Evolutionary conservation across 805 yeast genomes (phyloP).

Genomic region (Phaffomyces thermotolerans): DNA sequence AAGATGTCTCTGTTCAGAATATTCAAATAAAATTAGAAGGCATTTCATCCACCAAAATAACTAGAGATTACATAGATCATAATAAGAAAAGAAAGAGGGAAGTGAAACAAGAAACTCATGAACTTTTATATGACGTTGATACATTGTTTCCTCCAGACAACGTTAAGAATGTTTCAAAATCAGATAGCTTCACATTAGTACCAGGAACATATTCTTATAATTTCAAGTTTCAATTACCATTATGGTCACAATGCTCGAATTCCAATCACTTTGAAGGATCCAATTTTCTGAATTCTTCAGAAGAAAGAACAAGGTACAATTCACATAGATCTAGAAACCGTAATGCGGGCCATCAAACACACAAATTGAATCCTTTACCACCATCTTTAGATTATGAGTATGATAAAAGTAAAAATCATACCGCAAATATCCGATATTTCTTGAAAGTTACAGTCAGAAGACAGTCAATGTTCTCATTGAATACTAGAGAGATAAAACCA

Average conservation of each 20-base stretch:
- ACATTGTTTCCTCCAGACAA: constrained; percentile 49
- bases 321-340: constrained; percentile 1
- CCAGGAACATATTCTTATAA: constrained; percentile 47
- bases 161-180: constrained; percentile 34
- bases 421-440: constrained; percentile 30
- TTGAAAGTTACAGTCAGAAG: constrained; percentile 55
- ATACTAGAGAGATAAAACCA: constrained; percentile 40
- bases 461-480: constrained; percentile 40
- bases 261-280: constrained; percentile 7
- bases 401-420: background rate
- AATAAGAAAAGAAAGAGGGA: constrained; percentile 7
- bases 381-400: background rate
- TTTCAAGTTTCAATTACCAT: constrained; percentile 24
- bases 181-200: constrained; percentile 24
- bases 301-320: constrained; percentile 11
- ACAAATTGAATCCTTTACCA: constrained; percentile 5
- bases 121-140: constrained; percentile 40
- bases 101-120: constrained; percentile 25
- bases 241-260: constrained; percentile 27
- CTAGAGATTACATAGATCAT: constrained; percentile 11
- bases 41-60: constrained; percentile 33
- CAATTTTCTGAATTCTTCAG: constrained; percentile 9
- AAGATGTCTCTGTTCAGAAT: constrained; percentile 35
- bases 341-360: background rate
- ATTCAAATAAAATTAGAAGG: constrained; percentile 51